phyloP scores from a whole-genome alignment of 2,329 filamentous ascomycete species.

The Colletotrichum sp. region DNA sequence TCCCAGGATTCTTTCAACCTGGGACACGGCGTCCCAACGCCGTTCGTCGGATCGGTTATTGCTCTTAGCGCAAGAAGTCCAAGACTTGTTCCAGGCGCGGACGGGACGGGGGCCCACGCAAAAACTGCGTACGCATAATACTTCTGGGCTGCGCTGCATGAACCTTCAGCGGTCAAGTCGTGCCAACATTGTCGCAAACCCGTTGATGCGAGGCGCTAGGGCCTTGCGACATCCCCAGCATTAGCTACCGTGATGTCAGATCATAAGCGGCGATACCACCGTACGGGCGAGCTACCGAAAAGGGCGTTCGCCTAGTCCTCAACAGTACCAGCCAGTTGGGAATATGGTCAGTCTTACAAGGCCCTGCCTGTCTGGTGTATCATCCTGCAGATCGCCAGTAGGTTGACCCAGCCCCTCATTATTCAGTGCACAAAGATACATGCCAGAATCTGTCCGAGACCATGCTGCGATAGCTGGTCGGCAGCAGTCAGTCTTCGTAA shows the following conservation, averaged over 20 bases:
- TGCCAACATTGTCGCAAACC: conserved; percentile 4
- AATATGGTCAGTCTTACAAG: conserved; percentile 1
- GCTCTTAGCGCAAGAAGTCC: neutral
- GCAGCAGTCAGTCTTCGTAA: neutral
- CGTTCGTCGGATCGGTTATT: neutral
- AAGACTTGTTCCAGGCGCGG: neutral
- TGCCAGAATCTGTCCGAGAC: neutral
- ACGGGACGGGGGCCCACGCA: neutral
- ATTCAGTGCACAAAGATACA: neutral
- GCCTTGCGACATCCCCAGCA: neutral
- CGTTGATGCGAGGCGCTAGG: neutral
- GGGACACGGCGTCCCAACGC: neutral
- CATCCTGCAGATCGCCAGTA: conserved; percentile 3
- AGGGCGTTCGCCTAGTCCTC: neutral
- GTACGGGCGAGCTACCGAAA: conserved; percentile 10
- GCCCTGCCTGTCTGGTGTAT: conserved; percentile 4
- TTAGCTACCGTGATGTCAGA: neutral
- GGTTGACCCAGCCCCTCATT: neutral
- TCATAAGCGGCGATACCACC: neutral
- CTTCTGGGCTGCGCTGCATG: neutral
- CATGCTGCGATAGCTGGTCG: neutral
- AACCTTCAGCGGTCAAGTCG: neutral
- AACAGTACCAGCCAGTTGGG: conserved; percentile 16
- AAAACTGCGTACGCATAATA: neutral
- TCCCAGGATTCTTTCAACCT: neutral